Percentiles rank a stretch among this genome's conserved stretches.
Evolutionary conservation across 768 basidiomycete genomes (phyloP).

Genomic region (Podaxis pistillaris): DNA sequence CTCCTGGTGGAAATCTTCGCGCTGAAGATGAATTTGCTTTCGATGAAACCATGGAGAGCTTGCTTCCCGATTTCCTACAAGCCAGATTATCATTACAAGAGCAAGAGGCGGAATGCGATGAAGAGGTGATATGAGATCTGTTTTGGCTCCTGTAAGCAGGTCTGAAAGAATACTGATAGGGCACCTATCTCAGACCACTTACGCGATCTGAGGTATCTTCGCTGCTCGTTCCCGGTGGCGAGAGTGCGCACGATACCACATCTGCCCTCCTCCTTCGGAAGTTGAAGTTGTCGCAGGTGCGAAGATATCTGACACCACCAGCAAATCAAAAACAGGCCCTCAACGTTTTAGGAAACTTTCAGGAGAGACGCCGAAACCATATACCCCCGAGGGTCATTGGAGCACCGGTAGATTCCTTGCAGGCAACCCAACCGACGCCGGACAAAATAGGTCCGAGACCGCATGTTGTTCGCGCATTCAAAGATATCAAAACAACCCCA

Average conservation of each 20-base stretch:
- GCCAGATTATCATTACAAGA: slow-evolving; percentile 23
- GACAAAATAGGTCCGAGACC: neutral
- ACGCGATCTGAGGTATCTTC: slow-evolving; percentile 41
- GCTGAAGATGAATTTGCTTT: slow-evolving; percentile 23
- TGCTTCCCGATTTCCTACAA: slow-evolving; percentile 28
- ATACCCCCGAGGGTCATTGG: slow-evolving; percentile 20
- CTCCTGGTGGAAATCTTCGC: slow-evolving; percentile 18
- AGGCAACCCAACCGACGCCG: neutral
- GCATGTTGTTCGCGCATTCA: slow-evolving; percentile 48
- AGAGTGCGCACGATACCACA: slow-evolving; percentile 17
- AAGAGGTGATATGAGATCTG: slow-evolving; percentile 19
- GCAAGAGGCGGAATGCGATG: slow-evolving; percentile 21
- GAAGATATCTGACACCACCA: neutral
- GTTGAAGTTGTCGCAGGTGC: slow-evolving; percentile 34
- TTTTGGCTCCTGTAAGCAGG: neutral
- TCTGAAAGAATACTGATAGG: slow-evolving; percentile 23
- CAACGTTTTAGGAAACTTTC: neutral
- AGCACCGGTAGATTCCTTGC: slow-evolving; percentile 15
- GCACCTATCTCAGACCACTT: slow-evolving; percentile 36
- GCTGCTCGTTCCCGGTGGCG: slow-evolving; percentile 25
- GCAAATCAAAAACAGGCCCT: neutral
- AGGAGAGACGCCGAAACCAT: slow-evolving; percentile 32
- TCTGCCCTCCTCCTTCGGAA: slow-evolving; percentile 38
- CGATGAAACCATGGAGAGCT: slow-evolving; percentile 29
- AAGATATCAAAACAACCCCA: slow-evolving; percentile 57